Evolutionary conservation across 208 protist species (phyloP).

Genomic region (Acanthamoeba quina): DNA sequence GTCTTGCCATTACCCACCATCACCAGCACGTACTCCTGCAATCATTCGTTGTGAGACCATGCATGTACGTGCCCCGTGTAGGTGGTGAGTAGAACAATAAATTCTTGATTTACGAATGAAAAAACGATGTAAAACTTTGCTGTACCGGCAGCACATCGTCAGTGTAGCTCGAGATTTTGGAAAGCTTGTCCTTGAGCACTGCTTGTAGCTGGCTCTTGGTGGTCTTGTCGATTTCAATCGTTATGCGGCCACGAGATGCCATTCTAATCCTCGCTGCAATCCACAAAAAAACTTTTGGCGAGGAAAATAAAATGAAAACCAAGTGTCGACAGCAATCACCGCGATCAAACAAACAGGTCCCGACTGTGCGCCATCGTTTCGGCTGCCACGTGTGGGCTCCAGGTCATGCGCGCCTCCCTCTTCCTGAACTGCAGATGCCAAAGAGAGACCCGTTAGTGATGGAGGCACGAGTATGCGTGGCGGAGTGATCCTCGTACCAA

Average conservation of each 20-base stretch:
- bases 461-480: not conserved
- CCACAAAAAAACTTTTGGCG: not conserved
- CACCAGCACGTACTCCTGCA: slow-evolving; percentile 57
- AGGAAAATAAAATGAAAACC: not conserved
- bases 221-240: slow-evolving; percentile 6
- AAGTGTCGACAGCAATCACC: not conserved
- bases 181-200: not conserved
- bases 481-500: not conserved
- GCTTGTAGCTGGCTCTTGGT: not conserved
- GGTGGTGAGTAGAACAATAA: too few relatives aligned
- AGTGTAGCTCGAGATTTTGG: slow-evolving; percentile 29
- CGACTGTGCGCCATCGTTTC: not conserved
- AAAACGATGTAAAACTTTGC: not conserved
- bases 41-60: too few relatives aligned
- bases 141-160: slow-evolving; percentile 25
- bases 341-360: too few relatives aligned
- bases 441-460: not conserved
- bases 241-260: not conserved
- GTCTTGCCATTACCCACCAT: slow-evolving; percentile 54
- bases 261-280: not conserved
- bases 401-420: not conserved
- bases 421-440: not conserved
- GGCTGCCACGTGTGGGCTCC: not conserved
- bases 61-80: too few relatives aligned
- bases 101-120: not conserved